Base-by-base conservation (phyloP, 202 grass and related monocot genomes). In the Panicum virgatum region DNA sequence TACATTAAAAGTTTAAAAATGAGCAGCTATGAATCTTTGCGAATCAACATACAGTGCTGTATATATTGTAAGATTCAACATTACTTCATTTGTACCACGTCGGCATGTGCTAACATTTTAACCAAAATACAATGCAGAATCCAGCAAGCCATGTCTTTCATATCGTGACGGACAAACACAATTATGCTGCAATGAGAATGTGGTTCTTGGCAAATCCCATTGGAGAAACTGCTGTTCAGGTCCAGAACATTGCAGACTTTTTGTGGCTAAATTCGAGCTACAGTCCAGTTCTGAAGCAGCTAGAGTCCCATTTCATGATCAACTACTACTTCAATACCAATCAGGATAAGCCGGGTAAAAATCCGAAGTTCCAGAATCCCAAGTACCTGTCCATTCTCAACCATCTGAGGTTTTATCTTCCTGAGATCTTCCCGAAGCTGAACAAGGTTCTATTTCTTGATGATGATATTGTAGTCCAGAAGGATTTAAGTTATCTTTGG, bases 171-270 rank as follows among this genome's bases (percentile, higher is more conserved):
- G 90, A 96, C 81, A 96, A 81, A 68, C 77, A 89, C 51, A 92
- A 92, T 73, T 93, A 91, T 78, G 88, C 88, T 77, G 90, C 90
- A 77, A 97, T 97, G 88, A 92, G 73, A 80, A 96, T 92, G 93
- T 96, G 93, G 90, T 92, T 96, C 57, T 82, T 90, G 78, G 69
- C 62, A 70, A 92, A 90, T 88, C 68, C 62, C 30, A 83, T 70
- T 6, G 85, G 50, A 30, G 90, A 89, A 42, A 29, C 83, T 61
- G 66, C 62, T 61, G 46, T 92, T 61, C 79, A 92, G 73, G 74
- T 92, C 84, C 90, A 86, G 78, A 88, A 82, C 27, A 74, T 90
- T 66, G 88, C 86, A 66, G 89, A 90, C 11, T 90, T 96, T 27
- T 83, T 73, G 81, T 96, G 90, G 93, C 62, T 96, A 75, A 92